Base-by-base conservation (phyloP, 1,139 yeast species). In the Diutina sp. region DNA sequence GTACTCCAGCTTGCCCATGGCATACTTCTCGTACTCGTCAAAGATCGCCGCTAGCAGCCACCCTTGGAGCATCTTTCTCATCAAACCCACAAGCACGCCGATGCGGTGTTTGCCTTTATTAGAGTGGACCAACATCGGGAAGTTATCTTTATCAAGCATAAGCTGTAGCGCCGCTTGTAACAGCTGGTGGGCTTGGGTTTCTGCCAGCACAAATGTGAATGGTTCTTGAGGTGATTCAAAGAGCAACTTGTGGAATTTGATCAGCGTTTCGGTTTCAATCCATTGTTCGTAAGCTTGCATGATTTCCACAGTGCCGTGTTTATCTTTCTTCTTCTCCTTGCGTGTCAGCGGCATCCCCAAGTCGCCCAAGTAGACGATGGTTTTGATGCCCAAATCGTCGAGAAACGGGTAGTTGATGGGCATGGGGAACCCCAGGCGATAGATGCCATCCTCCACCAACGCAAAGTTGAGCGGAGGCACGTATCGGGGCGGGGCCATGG, bases 101-200 rank as follows among this genome's bases (percentile, higher is more conserved):
- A 90, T 91, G 55, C 99, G 72, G 67, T 93, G 99, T 67, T 93
- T 91, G 8, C 99, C 98, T 70, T 93, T 93, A 67, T 91, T 90
- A 4, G 97, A 89, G 68, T 93, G 98, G 16, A 93, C 80, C 58
- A 93, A 74, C 44, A 91, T 82, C 0, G 99, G 98, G 66, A 87
- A 87, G 67, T 90, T 90, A 32, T 84, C 80, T 57, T 78, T 76
- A 65, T 90, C 86, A 53, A 87, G 68, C 58, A 89, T 76, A 51
- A 88, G 67, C 59, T 81, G 78, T 56, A 91, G 72, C 0, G 95
- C 90, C 30, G 73, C 69, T 21, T 81, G 74, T 58, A 90, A 76
- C 7, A 85, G 80, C 8, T 72, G 73, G 57, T 72, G 72, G 1
- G 78, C 69, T 58, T 70, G 74, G 28, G 65, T 64, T 51, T 69